phyloP scores from a whole-genome alignment of 2,329 filamentous ascomycete species.

The Sphaerostilbella broomeana region DNA sequence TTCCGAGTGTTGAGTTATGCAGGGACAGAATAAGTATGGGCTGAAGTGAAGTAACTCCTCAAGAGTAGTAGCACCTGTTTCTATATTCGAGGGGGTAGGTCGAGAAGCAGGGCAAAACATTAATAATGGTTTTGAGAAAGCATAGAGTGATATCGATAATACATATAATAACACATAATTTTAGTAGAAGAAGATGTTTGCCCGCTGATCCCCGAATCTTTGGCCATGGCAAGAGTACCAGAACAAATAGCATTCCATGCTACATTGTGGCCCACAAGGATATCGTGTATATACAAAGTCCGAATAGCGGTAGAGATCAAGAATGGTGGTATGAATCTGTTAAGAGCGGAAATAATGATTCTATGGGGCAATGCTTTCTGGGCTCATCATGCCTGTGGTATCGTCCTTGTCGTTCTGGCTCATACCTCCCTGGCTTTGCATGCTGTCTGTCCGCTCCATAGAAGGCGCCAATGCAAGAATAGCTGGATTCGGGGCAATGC shows the following conservation, averaged over 20 bases:
- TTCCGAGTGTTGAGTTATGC: no score
- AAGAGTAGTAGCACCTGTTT: no score
- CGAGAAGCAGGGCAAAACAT: background rate
- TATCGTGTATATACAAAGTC: conserved; percentile 6
- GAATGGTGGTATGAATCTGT: background rate
- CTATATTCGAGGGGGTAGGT: conserved; percentile 13
- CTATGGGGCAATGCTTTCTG: conserved; percentile 61
- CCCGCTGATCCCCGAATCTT: no score
- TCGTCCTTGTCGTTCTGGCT: conserved; percentile 64
- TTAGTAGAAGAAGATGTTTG: background rate
- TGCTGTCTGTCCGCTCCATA: conserved; percentile 55
- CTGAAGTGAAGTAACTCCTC: no score
- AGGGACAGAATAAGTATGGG: no score
- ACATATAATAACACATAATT: conserved; percentile 8
- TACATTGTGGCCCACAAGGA: no score
- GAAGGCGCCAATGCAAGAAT: conserved; percentile 34
- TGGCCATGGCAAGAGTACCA: no score
- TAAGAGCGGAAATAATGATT: no score
- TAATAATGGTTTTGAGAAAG: background rate
- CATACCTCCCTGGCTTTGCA: conserved; percentile 50
- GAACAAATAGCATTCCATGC: no score
- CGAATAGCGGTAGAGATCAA: background rate
- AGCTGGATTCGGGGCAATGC: conserved; percentile 33
- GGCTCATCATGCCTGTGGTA: conserved; percentile 73
- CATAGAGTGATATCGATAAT: conserved; percentile 5